A percentile compares a stretch with the other conserved stretches of the same genome.
Evolutionary conservation across 1,284 basidiomycete genomes (phyloP).

Genomic region (Cutaneotrichosporon cyanovorans): DNA sequence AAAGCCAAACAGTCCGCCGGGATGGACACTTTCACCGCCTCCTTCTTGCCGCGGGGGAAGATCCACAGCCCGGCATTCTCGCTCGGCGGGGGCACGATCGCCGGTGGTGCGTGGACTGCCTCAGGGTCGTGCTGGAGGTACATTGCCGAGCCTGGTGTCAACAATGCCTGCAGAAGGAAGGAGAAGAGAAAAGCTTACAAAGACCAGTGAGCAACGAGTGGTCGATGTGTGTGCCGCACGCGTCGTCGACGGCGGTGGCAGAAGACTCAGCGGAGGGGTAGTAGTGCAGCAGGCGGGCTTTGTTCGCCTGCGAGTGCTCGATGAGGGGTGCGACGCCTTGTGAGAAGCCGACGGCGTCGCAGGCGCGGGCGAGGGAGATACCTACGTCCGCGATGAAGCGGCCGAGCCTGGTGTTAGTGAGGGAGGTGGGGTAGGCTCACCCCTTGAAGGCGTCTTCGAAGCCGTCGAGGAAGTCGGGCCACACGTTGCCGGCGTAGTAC

Average conservation of each 20-base stretch:
- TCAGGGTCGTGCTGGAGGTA: constrained; percentile 1
- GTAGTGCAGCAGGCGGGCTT: constrained; percentile 80
- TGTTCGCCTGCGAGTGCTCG: constrained; percentile 38
- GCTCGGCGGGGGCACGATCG: background rate
- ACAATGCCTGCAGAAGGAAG: background rate
- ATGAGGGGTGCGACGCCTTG: constrained; percentile 39
- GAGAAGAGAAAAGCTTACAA: constrained; percentile 47
- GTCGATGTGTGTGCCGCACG: constrained; percentile 54
- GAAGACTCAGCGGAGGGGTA: constrained; percentile 54
- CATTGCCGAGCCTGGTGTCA: constrained; percentile 1
- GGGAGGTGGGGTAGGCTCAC: constrained; percentile 45
- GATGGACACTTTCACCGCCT: constrained; percentile 69
- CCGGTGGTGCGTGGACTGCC: too few species aligned
- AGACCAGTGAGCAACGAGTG: constrained; percentile 83
- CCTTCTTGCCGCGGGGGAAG: constrained; percentile 53
- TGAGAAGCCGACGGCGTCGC: constrained; percentile 72
- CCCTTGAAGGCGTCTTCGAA: constrained; percentile 81
- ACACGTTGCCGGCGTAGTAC: constrained; percentile 44
- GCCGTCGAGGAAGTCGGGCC: constrained; percentile 64
- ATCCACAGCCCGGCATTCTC: constrained; percentile 73
- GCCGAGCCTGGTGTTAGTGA: constrained; percentile 32
- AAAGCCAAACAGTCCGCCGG: constrained; percentile 64
- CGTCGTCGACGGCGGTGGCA: constrained; percentile 67
- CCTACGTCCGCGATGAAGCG: constrained; percentile 75
- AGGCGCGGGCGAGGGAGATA: constrained; percentile 67